Base-by-base conservation (phyloP, 768 basidiomycete species). In the Neoboletus subvelutipes region DNA sequence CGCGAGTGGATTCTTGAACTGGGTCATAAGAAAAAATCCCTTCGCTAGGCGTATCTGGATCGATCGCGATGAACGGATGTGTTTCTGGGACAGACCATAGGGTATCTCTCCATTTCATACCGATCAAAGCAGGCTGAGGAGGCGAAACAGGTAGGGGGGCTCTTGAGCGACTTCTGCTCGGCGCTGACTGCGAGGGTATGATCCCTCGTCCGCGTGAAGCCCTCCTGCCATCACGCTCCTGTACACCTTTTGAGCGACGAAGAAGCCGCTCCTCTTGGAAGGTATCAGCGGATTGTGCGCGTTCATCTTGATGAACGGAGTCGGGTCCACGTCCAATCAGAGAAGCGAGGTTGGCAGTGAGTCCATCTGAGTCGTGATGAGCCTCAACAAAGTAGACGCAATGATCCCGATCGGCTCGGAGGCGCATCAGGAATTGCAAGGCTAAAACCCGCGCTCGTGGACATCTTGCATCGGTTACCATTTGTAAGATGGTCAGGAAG, bases 371-470 rank as follows among this genome's bases (percentile, higher is more conserved):
- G 60, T 89, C 87, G 59, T 79, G 78, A 20, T 73, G 76, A 17
- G 71, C 72, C 43, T 79, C 74, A 20, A 82, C 78, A 54, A 88
- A 87, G 70, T 87, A 97, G 40, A 98, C 66, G 12, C 87, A 80
- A 66, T 99, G 96, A 62, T 94, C 90, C 1, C 91, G 84, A 67
- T 97, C 95, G 1, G 90, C 94, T 54, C 96, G 81, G 20, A 98
- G 76, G 15, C 92, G 85, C 77, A 94, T 85, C 60, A 97, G 69
- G 77, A 96, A 97, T 67, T 94, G 92, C 20, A 98, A 76, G 5
- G 88, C 79, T 13, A 84, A 76, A 18, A 98, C 68, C 24, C 92
- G 78, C 0, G 88, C 87, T 40, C 82, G 77, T 0, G 83, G 63
- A 10, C 84, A 83, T 58, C 75, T 78, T 2, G 80, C 78, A 22